Evolutionary conservation across 225 moss, liverwort and hornwort species (phyloP).

Genomic region (Antitrichia curtipendula): DNA sequence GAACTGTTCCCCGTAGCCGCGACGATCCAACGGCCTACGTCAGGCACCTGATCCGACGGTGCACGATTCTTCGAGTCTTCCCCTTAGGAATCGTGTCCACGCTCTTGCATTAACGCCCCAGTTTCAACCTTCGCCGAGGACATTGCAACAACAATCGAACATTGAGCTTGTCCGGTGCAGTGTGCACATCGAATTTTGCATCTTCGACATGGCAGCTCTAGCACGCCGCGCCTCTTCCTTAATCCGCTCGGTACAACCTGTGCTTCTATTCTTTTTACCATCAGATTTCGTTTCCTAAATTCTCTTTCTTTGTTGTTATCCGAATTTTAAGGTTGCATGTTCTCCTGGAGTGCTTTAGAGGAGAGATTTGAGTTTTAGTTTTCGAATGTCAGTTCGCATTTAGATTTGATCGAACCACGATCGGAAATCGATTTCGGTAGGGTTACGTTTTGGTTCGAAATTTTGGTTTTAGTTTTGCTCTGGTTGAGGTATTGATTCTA

Average conservation of each 20-base stretch:
- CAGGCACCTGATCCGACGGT: background rate
- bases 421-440: background rate
- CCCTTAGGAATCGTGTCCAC: background rate
- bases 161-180: background rate
- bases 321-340: background rate
- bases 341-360: background rate
- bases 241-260: slow-evolving; percentile 16
- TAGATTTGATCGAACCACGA: background rate
- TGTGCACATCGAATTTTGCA: background rate
- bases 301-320: background rate
- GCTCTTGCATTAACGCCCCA: background rate
- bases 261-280: too few relatives aligned
- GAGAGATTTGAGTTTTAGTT: background rate
- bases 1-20: background rate
- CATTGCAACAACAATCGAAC: background rate
- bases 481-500: background rate
- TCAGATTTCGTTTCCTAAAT: background rate
- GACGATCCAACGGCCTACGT: background rate
- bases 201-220: slow-evolving; percentile 28
- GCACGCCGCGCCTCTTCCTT: slow-evolving; percentile 23
- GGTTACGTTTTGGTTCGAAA: background rate
- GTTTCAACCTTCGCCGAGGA: background rate
- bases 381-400: background rate
- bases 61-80: background rate
- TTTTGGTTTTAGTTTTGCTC: background rate